Base-by-base conservation (phyloP, 257 asterid genomes). In the Solanum lignicaule region DNA sequence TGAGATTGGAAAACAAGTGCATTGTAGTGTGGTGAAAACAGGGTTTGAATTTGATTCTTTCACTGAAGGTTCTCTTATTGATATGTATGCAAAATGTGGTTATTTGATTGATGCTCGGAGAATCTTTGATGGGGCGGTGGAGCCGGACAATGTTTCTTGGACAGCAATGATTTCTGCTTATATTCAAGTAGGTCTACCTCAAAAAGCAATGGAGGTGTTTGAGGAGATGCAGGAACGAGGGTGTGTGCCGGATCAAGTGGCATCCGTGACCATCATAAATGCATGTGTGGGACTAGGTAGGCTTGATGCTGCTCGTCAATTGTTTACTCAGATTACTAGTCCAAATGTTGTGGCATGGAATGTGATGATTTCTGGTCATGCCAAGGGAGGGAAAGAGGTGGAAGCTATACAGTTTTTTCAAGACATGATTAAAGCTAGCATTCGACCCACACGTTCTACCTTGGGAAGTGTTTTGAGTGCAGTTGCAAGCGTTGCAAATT, bases 281-380 rank as follows among this genome's bases (percentile, higher is more conserved):
- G 94, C 96, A 76, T 95, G 87, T 78, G 92, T 94, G 84, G 88
- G 90, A 65, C 95, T 91, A 46, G 96, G 98, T 81, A 94, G 93
- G 90, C 92, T 97, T 39, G 96, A 91, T 79, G 94, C 88, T 85
- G 99, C 99, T 23, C 32, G 90, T 75, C 86, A 43, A 23, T 84
- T 97, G 87, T 97, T 95, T 88, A 71, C 90, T 16, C 92, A 88
- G 88, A 94, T 95, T 92, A 90, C 90, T 83, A 71, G 87, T 86
- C 98, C 95, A 23, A 92, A 91, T 88, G 95, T 90, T 78, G 92
- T 97, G 78, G 98, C 98, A 4, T 95, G 98, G 98, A 97, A 97
- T 91, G 92, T 95, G 65, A 93, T 97, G 95, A 97, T 97, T 88
- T 95, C 99, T 5, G 99, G 98, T 43, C 94, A 95, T 90, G 92